These are phyloP conservation scores for Rhodotorula sphaerocarpa DNA, from an alignment of 768 basidiomycete genomes.

Conservation along the genomic window DNA sequence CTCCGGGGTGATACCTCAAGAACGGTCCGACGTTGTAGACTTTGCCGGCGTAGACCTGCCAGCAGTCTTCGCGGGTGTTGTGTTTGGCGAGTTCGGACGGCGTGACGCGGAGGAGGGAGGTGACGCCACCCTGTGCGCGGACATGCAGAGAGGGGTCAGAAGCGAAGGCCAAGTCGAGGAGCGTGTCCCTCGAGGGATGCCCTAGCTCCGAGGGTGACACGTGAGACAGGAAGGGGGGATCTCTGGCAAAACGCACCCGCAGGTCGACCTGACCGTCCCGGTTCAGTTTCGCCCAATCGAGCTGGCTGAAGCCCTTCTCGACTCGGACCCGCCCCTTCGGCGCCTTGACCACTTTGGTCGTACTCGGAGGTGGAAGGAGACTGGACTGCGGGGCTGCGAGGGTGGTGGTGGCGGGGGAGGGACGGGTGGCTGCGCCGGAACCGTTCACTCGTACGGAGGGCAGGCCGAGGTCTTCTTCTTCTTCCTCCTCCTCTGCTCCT, in stretches of 20 bases:
- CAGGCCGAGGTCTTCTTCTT: not conserved
- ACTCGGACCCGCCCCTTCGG: slow-evolving; percentile 80
- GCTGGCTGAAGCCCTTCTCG: slow-evolving; percentile 77
- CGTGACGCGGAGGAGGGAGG: slow-evolving; percentile 60
- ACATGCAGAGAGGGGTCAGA: no score
- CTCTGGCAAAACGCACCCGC: no score
- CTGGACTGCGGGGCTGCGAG: not conserved
- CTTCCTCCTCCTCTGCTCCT: slow-evolving; percentile 4
- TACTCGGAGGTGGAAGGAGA: slow-evolving; percentile 49
- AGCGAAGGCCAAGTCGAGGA: slow-evolving; percentile 25
- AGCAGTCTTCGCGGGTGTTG: slow-evolving; percentile 76
- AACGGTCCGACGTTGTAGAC: slow-evolving; percentile 96
- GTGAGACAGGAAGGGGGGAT: not conserved
- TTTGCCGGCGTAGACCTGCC: slow-evolving; percentile 83
- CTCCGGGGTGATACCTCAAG: slow-evolving; percentile 84
- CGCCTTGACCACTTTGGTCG: slow-evolving; percentile 49
- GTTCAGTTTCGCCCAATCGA: slow-evolving; percentile 91
- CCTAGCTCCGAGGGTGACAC: no score
- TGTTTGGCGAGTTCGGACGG: slow-evolving; percentile 71
- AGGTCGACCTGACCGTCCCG: slow-evolving; percentile 64
- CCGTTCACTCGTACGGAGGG: not conserved
- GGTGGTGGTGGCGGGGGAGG: not conserved
- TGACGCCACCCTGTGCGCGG: slow-evolving; percentile 55
- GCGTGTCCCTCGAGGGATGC: no score
- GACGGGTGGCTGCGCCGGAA: not conserved